Evolutionary conservation across 805 yeast genomes (phyloP).

Genomic region (Metschnikowia koreensis): DNA sequence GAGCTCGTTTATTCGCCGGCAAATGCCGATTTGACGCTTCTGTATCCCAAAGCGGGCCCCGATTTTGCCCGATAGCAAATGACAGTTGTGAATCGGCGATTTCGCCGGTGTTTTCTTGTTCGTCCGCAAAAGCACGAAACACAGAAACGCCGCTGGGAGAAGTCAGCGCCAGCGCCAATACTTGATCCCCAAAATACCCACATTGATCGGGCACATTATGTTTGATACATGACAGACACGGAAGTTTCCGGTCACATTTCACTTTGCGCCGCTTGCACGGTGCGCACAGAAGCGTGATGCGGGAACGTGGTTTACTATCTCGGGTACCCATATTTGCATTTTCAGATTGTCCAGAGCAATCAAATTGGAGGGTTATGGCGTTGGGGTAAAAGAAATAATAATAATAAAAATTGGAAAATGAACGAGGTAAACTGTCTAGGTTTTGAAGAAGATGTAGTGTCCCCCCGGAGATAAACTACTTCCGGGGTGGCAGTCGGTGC

Average conservation of each 20-base stretch:
- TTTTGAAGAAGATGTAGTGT: too few relatives aligned
- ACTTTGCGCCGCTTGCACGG: slow-evolving; percentile 37
- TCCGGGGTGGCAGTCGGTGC: too few relatives aligned
- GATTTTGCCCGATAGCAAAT: background rate
- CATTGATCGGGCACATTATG: slow-evolving; percentile 25
- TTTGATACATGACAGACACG: slow-evolving; percentile 33
- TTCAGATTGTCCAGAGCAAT: background rate
- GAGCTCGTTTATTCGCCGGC: background rate
- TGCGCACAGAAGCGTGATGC: slow-evolving; percentile 32
- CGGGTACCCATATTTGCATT: slow-evolving; percentile 1
- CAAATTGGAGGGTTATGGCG: too few relatives aligned
- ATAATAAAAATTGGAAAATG: background rate
- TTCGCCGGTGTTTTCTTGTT: background rate
- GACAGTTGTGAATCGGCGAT: background rate
- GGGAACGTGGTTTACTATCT: slow-evolving; percentile 4
- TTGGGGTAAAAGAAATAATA: background rate
- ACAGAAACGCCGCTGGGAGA: background rate
- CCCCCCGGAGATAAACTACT: too few relatives aligned
- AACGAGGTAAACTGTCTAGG: too few relatives aligned
- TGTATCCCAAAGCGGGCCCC: background rate
- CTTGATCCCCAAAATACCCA: slow-evolving; percentile 23
- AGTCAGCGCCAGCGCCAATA: background rate
- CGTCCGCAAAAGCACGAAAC: slow-evolving; percentile 5
- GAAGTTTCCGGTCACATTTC: slow-evolving; percentile 36
- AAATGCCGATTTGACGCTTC: background rate